Evolutionary conservation across 768 basidiomycete genomes (phyloP).

Genomic region (Lactarius vividus): DNA sequence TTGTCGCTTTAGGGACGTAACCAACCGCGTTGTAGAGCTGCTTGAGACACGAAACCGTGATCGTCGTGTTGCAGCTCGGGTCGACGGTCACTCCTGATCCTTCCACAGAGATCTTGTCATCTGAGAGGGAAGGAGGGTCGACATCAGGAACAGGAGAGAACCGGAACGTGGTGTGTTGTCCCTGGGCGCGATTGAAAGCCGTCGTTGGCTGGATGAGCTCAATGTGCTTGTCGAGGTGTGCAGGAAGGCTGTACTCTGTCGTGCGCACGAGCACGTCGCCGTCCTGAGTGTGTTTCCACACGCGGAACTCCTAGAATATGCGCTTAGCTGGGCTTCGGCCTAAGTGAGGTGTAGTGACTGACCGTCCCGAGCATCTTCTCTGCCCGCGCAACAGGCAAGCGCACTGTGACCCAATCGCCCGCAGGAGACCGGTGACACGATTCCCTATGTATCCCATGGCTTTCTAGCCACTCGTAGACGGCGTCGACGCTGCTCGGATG

Average conservation of each 20-base stretch:
- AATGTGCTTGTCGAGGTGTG: conserved; percentile 49
- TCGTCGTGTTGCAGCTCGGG: conserved; percentile 37
- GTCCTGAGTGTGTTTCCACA: conserved; percentile 50
- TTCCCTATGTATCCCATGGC: conserved; percentile 48
- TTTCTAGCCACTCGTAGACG: conserved; percentile 54
- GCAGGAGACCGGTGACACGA: conserved; percentile 53
- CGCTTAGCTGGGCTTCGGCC: background rate
- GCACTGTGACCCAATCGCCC: conserved; percentile 59
- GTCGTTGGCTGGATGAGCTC: conserved; percentile 68
- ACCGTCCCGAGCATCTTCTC: conserved; percentile 65
- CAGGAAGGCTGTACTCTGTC: conserved; percentile 57
- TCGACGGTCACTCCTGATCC: conserved; percentile 26
- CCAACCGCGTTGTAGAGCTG: conserved; percentile 38
- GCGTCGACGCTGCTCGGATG: conserved; percentile 45
- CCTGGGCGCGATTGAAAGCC: conserved; percentile 49
- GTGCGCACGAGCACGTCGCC: conserved; percentile 58
- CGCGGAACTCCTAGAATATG: conserved; percentile 47
- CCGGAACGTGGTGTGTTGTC: conserved; percentile 40
- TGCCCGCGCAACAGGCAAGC: conserved; percentile 49
- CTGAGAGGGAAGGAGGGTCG: background rate
- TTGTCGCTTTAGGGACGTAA: conserved; percentile 30
- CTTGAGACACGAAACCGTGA: conserved; percentile 37
- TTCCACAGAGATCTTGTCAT: conserved; percentile 1
- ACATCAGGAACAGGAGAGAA: conserved; percentile 16
- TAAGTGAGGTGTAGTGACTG: background rate